Percentiles rank a stretch among this genome's conserved stretches.
Conservation (phyloP, 2,329 filamentous ascomycete genomes). For the Alternaria atra region DNA sequence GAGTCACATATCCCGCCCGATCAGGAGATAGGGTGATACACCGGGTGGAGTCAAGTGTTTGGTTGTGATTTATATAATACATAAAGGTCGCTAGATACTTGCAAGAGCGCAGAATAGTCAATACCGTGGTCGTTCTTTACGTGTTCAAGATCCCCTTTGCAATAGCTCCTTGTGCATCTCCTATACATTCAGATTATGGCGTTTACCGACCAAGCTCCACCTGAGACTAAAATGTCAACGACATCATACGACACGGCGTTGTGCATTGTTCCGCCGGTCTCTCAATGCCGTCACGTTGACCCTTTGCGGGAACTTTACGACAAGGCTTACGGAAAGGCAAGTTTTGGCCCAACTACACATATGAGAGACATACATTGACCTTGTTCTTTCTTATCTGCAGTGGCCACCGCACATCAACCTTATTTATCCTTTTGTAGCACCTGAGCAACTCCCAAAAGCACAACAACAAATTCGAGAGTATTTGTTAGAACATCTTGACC, state of each 20-base stretch:
- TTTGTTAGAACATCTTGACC: slow-evolving; percentile 28
- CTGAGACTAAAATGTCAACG: slow-evolving; percentile 26
- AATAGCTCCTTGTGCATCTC: background rate
- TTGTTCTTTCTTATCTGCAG: background rate
- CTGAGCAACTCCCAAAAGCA: slow-evolving; percentile 58
- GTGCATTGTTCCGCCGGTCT: slow-evolving; percentile 65
- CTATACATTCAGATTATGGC: slow-evolving; percentile 28
- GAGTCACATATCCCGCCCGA: slow-evolving; percentile 27
- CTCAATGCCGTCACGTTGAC: slow-evolving; percentile 61
- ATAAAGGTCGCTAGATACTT: slow-evolving; percentile 12
- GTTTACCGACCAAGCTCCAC: slow-evolving; percentile 4
- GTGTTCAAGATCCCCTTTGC: slow-evolving; percentile 19
- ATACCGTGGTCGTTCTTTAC: background rate
- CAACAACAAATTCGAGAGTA: slow-evolving; percentile 52
- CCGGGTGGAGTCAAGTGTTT: background rate
- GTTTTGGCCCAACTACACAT: background rate
- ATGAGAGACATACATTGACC: background rate
- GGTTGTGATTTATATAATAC: background rate
- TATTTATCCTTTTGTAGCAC: slow-evolving; percentile 70
- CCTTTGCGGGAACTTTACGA: slow-evolving; percentile 69
- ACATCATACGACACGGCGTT: slow-evolving; percentile 67
- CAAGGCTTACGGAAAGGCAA: slow-evolving; percentile 60
- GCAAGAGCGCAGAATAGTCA: slow-evolving; percentile 12
- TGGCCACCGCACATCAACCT: slow-evolving; percentile 76
- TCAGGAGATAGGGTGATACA: slow-evolving; percentile 8